Evolutionary conservation across 208 protist species (phyloP).

Genomic region (Acanthamoeba healyi): DNA sequence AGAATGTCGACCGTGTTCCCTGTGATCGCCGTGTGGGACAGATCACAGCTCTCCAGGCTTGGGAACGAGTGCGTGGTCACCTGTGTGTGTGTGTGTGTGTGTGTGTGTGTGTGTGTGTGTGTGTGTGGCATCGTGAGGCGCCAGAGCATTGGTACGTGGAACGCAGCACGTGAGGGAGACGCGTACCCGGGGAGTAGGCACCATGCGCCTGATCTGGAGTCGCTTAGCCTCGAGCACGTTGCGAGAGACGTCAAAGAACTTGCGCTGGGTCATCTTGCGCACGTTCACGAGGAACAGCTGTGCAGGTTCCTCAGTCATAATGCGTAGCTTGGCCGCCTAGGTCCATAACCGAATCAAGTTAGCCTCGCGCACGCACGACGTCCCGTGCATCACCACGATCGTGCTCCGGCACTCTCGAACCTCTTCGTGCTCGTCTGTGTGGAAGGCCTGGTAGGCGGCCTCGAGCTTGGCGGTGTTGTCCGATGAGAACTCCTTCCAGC

Average conservation of each 20-base stretch:
- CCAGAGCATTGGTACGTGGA: not conserved
- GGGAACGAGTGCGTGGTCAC: not conserved
- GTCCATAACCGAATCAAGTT: too few species aligned
- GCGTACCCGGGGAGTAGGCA: not conserved
- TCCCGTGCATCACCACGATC: too few species aligned
- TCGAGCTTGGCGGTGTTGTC: constrained; percentile 62
- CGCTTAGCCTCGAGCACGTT: constrained; percentile 32
- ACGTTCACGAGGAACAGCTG: constrained; percentile 54
- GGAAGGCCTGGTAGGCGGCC: constrained; percentile 7
- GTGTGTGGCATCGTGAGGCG: not conserved
- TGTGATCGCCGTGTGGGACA: constrained; percentile 13
- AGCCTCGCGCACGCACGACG: too few species aligned
- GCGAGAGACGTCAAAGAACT: constrained; percentile 46
- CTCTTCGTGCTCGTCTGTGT: not conserved
- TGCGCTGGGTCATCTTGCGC: constrained; percentile 59
- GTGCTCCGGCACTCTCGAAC: too few species aligned
- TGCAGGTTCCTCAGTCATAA: constrained; percentile 50
- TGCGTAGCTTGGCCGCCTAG: not conserved
- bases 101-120: not conserved
- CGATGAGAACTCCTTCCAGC: constrained; percentile 42
- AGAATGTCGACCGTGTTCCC: constrained; percentile 39
- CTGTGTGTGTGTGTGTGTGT: not conserved
- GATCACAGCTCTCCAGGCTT: constrained; percentile 1
- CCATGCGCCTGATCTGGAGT: constrained; percentile 27
- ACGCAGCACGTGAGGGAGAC: not conserved